Base-by-base conservation (phyloP, 371 early-diverging fungal genomes). In the Zychaea mexicana region DNA sequence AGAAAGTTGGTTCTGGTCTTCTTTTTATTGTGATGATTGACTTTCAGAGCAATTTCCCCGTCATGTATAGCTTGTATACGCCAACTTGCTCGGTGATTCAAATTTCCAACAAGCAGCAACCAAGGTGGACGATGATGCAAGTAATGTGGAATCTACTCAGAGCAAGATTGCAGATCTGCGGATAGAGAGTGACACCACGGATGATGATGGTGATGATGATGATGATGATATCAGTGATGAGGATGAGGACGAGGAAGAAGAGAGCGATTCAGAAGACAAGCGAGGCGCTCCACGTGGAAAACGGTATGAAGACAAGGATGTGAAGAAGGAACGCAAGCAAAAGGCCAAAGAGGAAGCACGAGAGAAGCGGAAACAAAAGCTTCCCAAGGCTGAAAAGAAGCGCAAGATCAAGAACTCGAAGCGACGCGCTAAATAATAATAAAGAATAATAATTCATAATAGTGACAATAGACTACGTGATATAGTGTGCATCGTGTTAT, bases 321-420 rank as follows among this genome's bases (percentile, higher is more conserved):
- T 87, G 6, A 96, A 96, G 75, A 94, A 90, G 66, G 87, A 88
- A 64, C 88, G 94, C 62, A 96, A 98, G 68, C 82, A 87, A 57
- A 87, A 85, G 24, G 87, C 87, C 32, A 98, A 96, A 76, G 96
- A 96, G 61, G 95, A 88, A 57, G 92, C 92, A 52, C 87, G 95
- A 42, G 96, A 96, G 69, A 90, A 90, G 69, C 85, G 98, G 72
- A 94, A 95, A 73, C 88, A 85, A 66, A 98, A 98, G 82, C 87
- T 96, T 17, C 95, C 95, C 26, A 98, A 98, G 78, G 86, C 94
- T 3, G 96, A 94, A 66, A 98, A 98, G 83, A 97, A 97, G 77
- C 83, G 94, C 66, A 93, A 91, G 71, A 84, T 89, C 65, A 90
- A 94, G 67, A 68, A 64, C 30, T 64, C 64, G 8, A 42, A 57